Conservation (phyloP, 257 asterid genomes). For the Osmanthus fragrans region DNA sequence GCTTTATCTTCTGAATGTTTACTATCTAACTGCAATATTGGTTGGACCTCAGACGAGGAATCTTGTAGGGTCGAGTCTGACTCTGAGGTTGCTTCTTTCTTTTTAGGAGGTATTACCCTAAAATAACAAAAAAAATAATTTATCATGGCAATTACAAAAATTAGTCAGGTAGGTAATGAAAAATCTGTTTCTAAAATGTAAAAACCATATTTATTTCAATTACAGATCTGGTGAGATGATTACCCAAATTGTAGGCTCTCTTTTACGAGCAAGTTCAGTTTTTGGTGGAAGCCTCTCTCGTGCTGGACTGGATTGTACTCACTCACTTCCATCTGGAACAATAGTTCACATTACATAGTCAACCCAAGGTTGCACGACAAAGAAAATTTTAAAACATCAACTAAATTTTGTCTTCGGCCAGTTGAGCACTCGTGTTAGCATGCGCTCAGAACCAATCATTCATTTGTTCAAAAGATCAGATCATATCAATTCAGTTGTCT, state of each 20-base stretch:
- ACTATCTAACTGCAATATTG: conserved; percentile 29
- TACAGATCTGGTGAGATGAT: conserved; percentile 22
- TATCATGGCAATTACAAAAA: conserved; percentile 1
- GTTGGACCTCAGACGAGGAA: conserved; percentile 31
- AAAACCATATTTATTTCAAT: neutral
- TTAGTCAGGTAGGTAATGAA: neutral
- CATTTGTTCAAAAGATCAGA: conserved; percentile 10
- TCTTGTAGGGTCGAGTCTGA: conserved; percentile 33
- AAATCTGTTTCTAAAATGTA: neutral
- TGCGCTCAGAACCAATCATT: neutral
- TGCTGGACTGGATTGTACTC: conserved; percentile 78
- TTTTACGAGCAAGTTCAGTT: conserved; percentile 79
- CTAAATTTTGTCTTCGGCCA: conserved; percentile 10
- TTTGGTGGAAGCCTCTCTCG: conserved; percentile 86
- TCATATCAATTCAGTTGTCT: conserved; percentile 4
- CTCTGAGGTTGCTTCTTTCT: conserved; percentile 39
- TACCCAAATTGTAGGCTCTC: conserved; percentile 91
- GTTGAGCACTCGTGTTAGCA: neutral
- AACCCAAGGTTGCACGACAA: conserved; percentile 9
- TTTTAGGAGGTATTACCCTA: conserved; percentile 66
- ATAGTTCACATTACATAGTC: conserved; percentile 24
- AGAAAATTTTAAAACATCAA: neutral
- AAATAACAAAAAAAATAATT: conserved; percentile 4
- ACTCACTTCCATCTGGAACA: conserved; percentile 68
- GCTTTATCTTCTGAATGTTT: conserved; percentile 32